Conservation (phyloP, 2,329 filamentous ascomycete genomes). For the Hypomyces perniciosus region DNA sequence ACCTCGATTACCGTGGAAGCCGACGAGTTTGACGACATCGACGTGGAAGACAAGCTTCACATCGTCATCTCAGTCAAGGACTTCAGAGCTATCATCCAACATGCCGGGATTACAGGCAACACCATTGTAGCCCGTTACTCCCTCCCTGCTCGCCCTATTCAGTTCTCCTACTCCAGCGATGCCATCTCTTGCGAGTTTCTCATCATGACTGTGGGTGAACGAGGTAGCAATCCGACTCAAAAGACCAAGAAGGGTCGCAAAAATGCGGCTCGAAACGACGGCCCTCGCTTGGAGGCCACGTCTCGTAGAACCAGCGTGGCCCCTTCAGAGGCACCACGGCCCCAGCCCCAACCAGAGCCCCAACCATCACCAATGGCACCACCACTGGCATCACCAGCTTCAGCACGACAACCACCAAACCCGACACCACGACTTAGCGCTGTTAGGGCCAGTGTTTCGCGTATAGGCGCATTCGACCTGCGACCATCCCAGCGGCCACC, state of each 20-base stretch:
- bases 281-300: slow-evolving; percentile 42
- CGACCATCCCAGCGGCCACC: slow-evolving; percentile 50
- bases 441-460: slow-evolving; percentile 29
- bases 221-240: slow-evolving; percentile 41
- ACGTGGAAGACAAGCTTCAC: slow-evolving; percentile 68
- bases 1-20: slow-evolving; percentile 73
- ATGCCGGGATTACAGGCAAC: slow-evolving; percentile 65
- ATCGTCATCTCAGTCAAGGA: slow-evolving; percentile 79
- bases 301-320: slow-evolving; percentile 39
- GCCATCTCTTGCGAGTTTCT: slow-evolving; percentile 71
- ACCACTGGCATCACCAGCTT: slow-evolving; percentile 17
- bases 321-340: slow-evolving; percentile 27
- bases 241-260: slow-evolving; percentile 44
- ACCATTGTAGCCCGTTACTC: slow-evolving; percentile 65
- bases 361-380: slow-evolving; percentile 10
- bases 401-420: slow-evolving; percentile 24
- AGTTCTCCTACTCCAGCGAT: slow-evolving; percentile 63
- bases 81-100: slow-evolving; percentile 71
- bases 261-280: slow-evolving; percentile 25
- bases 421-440: slow-evolving; percentile 28
- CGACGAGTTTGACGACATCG: slow-evolving; percentile 70
- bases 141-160: slow-evolving; percentile 62
- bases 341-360: slow-evolving; percentile 16
- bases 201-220: slow-evolving; percentile 73
- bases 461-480: slow-evolving; percentile 37